These are phyloP conservation scores for Cardamine resedifolia DNA, from an alignment of 345 rosid species.

Conservation along the genomic window DNA sequence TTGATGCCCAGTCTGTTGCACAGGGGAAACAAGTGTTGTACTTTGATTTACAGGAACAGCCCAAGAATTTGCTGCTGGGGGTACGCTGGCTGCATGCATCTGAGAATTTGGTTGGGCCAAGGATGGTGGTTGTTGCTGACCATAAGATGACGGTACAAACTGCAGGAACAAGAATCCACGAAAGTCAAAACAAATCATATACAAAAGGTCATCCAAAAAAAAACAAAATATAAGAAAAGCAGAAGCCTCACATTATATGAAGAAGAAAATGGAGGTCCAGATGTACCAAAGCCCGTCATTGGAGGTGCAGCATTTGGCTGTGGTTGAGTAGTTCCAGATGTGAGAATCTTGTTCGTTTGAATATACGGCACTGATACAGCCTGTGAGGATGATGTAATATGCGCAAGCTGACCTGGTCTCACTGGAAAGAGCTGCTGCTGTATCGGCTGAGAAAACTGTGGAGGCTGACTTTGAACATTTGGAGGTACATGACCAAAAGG, in stretches of 20 bases:
- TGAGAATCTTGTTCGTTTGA: constrained; percentile 60
- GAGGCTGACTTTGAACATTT: constrained; percentile 55
- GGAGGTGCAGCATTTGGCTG: constrained; percentile 50
- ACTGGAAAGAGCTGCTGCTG: constrained; percentile 59
- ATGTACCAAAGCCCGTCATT: constrained; percentile 48
- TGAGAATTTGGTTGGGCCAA: constrained; percentile 62
- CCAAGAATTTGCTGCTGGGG: constrained; percentile 68
- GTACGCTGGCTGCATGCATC: constrained; percentile 47
- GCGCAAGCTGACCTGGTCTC: constrained; percentile 76
- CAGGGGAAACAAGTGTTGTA: constrained; percentile 45
- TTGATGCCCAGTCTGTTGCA: constrained; percentile 59
- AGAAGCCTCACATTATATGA: constrained; percentile 56
- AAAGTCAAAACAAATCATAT: constrained; percentile 8
- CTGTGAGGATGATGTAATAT: constrained; percentile 56
- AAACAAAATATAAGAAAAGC: constrained; percentile 11
- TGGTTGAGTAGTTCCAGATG: constrained; percentile 54
- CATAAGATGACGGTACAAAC: constrained; percentile 65
- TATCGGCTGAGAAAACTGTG: constrained; percentile 70
- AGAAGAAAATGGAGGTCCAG: constrained; percentile 57
- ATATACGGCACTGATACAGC: constrained; percentile 52
- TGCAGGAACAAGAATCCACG: constrained; percentile 32
- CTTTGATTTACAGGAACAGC: constrained; percentile 53
- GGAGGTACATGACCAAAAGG: constrained; percentile 68
- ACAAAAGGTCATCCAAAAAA: constrained; percentile 1
- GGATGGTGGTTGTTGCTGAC: constrained; percentile 61